phyloP scores from a whole-genome alignment of 371 early-diverging fungal species.

The Massospora cicadina region DNA sequence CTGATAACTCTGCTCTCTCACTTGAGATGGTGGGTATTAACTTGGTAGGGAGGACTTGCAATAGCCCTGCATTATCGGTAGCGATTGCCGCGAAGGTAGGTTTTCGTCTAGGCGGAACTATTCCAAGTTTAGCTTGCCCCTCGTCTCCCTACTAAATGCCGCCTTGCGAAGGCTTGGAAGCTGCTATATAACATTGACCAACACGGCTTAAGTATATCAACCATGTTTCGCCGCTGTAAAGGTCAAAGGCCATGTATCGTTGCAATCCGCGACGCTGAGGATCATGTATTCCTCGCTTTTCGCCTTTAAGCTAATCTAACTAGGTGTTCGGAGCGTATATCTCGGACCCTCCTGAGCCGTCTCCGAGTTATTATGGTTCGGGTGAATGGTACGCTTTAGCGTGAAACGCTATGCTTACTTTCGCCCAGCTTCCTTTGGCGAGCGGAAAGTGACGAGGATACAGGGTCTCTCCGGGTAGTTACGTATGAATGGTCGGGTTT shows the following conservation, averaged over 20 bases:
- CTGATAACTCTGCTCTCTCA: too few relatives aligned
- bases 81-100: not conserved
- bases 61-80: not conserved
- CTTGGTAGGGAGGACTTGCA: not conserved
- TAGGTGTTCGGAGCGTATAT: constrained; percentile 82
- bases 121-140: not conserved
- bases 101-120: not conserved
- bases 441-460: constrained; percentile 3
- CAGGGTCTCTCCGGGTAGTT: constrained; percentile 20
- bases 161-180: constrained; percentile 26
- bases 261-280: constrained; percentile 36
- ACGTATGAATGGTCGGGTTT: constrained; percentile 68
- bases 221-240: constrained; percentile 43
- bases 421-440: constrained; percentile 8
- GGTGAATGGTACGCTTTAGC: constrained; percentile 62
- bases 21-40: not conserved
- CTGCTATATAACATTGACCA: constrained; percentile 77
- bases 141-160: not conserved
- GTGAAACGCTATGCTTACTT: constrained; percentile 1
- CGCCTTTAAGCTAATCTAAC: not conserved
- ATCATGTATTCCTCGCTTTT: constrained; percentile 10
- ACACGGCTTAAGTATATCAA: constrained; percentile 74
- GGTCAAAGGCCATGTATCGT: constrained; percentile 48
- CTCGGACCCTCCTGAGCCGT: constrained; percentile 42
- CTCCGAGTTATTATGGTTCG: constrained; percentile 66